These are phyloP conservation scores for Rhodosporidiobolus odoratus DNA, from an alignment of 768 basidiomycete species.

Conservation along the genomic window DNA sequence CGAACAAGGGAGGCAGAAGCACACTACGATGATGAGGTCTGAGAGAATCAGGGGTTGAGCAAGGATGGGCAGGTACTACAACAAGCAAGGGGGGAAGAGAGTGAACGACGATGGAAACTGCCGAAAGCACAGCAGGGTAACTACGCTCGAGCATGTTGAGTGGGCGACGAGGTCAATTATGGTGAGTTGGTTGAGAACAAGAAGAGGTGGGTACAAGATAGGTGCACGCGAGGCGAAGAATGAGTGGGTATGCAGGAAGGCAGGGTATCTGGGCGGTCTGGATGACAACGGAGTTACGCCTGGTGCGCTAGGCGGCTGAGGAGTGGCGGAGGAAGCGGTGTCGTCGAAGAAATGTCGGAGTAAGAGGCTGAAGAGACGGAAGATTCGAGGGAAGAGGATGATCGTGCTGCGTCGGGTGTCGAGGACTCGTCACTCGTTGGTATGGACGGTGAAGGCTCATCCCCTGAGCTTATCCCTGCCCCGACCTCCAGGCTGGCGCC, in stretches of 20 bases:
- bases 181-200: too few relatives aligned
- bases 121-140: too few relatives aligned
- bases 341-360: background rate
- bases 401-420: background rate
- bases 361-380: background rate
- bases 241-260: background rate
- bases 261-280: background rate
- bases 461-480: background rate
- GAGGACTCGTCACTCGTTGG: background rate
- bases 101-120: too few relatives aligned
- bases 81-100: too few relatives aligned
- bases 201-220: background rate
- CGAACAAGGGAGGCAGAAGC: too few relatives aligned
- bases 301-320: background rate
- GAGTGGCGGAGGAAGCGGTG: background rate
- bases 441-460: too few relatives aligned
- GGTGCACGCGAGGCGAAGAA: background rate
- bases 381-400: background rate
- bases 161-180: too few relatives aligned
- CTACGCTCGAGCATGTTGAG: too few relatives aligned
- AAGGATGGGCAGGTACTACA: too few relatives aligned
- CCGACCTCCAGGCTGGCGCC: slow-evolving; percentile 21
- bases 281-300: background rate
- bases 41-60: too few relatives aligned
- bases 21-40: too few relatives aligned